A percentile compares a stretch with the other conserved stretches of the same genome.
Conservation (phyloP, 2,329 filamentous ascomycete genomes). For the Fusarium duplospermum region DNA sequence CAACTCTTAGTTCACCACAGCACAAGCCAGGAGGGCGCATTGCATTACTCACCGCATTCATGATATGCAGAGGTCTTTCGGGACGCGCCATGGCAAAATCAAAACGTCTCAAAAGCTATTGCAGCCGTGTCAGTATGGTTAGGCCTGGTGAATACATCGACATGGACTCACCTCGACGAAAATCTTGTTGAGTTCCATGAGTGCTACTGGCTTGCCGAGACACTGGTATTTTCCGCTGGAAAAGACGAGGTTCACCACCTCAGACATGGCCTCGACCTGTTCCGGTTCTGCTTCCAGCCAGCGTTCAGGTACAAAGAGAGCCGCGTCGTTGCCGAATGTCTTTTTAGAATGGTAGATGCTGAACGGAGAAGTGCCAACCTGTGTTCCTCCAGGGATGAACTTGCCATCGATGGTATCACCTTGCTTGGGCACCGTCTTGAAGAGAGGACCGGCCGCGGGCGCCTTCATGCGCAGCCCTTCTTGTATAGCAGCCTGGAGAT, state of each 20-base stretch:
- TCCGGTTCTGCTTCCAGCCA: conserved; percentile 57
- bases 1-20: background rate
- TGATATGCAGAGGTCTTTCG: conserved; percentile 19
- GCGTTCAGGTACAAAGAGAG: conserved; percentile 60
- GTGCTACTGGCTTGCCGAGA: conserved; percentile 57
- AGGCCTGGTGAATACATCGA: background rate
- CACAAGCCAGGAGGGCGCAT: background rate
- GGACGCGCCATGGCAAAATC: conserved; percentile 21
- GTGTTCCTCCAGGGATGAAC: conserved; percentile 58
- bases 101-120: conserved; percentile 29
- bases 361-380: conserved; percentile 57
- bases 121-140: background rate
- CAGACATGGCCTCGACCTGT: conserved; percentile 49
- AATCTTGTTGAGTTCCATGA: conserved; percentile 57
- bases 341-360: conserved; percentile 53
- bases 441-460: conserved; percentile 53
- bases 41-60: conserved; percentile 17
- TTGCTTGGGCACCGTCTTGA: conserved; percentile 49
- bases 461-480: conserved; percentile 60
- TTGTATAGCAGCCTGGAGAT: conserved; percentile 60
- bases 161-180: conserved; percentile 53
- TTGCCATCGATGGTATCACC: conserved; percentile 53
- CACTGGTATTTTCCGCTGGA: conserved; percentile 57
- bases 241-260: conserved; percentile 57
- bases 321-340: conserved; percentile 54